Percentiles rank a stretch among this genome's conserved stretches.
phyloP scores from a whole-genome alignment of 306 rosid species.

The Hippophae gyantsensis region DNA sequence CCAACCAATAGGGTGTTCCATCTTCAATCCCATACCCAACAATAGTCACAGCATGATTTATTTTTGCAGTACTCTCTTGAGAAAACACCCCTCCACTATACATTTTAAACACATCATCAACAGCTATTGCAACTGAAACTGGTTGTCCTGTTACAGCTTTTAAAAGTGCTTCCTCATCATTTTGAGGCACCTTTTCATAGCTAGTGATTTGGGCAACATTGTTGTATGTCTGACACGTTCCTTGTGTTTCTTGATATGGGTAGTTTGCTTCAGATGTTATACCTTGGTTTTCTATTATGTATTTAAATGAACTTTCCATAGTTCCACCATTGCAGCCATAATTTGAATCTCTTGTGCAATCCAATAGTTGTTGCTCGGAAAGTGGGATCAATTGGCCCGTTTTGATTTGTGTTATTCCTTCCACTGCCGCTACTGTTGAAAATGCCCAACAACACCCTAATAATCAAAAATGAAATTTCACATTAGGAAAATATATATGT shows the following conservation, averaged over 20 bases:
- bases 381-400: slow-evolving; percentile 6
- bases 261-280: slow-evolving; percentile 7
- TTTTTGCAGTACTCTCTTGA: background rate
- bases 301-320: background rate
- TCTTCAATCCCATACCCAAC: slow-evolving; percentile 20
- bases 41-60: slow-evolving; percentile 11
- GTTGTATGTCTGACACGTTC: background rate
- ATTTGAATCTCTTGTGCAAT: background rate
- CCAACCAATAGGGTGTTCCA: slow-evolving; percentile 17
- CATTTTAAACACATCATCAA: background rate
- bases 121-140: background rate
- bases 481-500: too few relatives aligned
- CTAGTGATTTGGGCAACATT: slow-evolving; percentile 10
- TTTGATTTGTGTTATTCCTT: slow-evolving; percentile 14
- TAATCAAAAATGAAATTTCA: too few relatives aligned
- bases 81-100: slow-evolving; percentile 7
- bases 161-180: slow-evolving; percentile 5
- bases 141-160: slow-evolving; percentile 21
- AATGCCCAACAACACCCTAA: slow-evolving; percentile 21
- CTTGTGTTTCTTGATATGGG: background rate
- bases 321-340: background rate
- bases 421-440: slow-evolving; percentile 21
- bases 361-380: slow-evolving; percentile 24
- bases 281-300: slow-evolving; percentile 3
- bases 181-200: background rate